phyloP scores from a whole-genome alignment of 2,329 filamentous ascomycete genomes.

The Pseudogymnoascus sp. region DNA sequence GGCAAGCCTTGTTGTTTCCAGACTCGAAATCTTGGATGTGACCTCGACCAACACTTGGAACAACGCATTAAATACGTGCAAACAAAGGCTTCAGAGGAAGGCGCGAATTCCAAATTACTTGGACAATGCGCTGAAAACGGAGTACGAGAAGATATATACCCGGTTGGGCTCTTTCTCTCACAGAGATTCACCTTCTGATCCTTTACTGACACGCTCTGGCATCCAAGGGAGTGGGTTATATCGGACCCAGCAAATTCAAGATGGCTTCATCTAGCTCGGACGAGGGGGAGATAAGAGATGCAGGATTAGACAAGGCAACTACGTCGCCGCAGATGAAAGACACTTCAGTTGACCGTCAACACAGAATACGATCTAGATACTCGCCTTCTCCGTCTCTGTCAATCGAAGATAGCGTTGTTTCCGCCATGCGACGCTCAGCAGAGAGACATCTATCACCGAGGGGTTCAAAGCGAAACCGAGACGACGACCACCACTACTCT shows the following conservation, averaged over 20 bases:
- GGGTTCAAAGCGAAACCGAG: constrained; percentile 58
- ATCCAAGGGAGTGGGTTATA: constrained; percentile 27
- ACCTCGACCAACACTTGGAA: not conserved
- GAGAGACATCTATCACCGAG: constrained; percentile 52
- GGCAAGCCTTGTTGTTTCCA: constrained; percentile 1
- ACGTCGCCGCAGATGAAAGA: constrained; percentile 69
- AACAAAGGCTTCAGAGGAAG: not conserved
- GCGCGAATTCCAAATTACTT: not conserved
- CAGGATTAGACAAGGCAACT: constrained; percentile 78
- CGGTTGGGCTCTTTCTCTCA: constrained; percentile 32
- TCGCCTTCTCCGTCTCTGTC: constrained; percentile 27
- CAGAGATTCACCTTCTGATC: constrained; percentile 27
- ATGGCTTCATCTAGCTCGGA: constrained; percentile 61
- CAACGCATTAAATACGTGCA: not conserved
- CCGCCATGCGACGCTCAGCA: constrained; percentile 35
- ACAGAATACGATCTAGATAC: constrained; percentile 57
- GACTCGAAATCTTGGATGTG: constrained; percentile 4
- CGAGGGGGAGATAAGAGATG: constrained; percentile 80
- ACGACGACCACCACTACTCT: constrained; percentile 52
- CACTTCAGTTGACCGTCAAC: constrained; percentile 84
- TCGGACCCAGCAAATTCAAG: constrained; percentile 18
- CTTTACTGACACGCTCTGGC: constrained; percentile 31
- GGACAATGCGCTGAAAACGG: constrained; percentile 25
- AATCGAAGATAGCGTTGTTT: constrained; percentile 35
- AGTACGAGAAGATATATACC: constrained; percentile 28